Evolutionary conservation across 106 monocot genomes (phyloP).

Genomic region (Phalaenopsis aphrodite): DNA sequence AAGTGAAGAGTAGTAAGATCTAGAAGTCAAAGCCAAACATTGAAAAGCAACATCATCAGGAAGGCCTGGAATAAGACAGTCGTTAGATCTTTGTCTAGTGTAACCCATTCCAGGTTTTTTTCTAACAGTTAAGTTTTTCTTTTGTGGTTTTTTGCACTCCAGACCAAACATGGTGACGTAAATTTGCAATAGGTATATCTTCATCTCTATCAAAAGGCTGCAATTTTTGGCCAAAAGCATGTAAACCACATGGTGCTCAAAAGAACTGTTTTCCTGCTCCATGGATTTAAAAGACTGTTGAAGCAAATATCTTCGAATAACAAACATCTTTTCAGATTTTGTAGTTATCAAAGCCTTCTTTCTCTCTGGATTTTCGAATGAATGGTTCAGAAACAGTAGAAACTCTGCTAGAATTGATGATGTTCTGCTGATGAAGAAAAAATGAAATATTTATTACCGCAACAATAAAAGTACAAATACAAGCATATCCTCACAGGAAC

Average conservation of each 20-base stretch:
- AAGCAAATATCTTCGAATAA: constrained; percentile 19
- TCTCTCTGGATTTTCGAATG: constrained; percentile 8
- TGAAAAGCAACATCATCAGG: constrained; percentile 57
- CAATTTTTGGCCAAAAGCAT: constrained; percentile 34
- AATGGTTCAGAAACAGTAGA: constrained; percentile 11
- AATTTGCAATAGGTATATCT: constrained; percentile 5
- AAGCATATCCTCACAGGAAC: neutral
- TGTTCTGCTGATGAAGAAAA: neutral
- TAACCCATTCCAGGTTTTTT: constrained; percentile 12
- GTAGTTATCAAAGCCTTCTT: constrained; percentile 9
- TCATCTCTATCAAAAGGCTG: constrained; percentile 19
- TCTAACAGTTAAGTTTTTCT: constrained; percentile 13
- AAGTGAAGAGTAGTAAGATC: constrained; percentile 74
- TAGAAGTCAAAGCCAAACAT: constrained; percentile 45
- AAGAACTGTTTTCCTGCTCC: constrained; percentile 17
- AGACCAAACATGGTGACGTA: constrained; percentile 12
- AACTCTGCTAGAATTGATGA: neutral
- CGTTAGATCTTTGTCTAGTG: constrained; percentile 32
- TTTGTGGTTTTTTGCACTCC: constrained; percentile 11
- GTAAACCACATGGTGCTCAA: constrained; percentile 37
- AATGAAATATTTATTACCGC: neutral
- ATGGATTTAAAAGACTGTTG: constrained; percentile 22
- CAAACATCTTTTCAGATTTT: constrained; percentile 27
- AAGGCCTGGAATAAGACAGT: constrained; percentile 49
- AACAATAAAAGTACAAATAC: neutral